Conservation (phyloP, 352 stramenopile genomes). For the Pythium oligandrum region DNA sequence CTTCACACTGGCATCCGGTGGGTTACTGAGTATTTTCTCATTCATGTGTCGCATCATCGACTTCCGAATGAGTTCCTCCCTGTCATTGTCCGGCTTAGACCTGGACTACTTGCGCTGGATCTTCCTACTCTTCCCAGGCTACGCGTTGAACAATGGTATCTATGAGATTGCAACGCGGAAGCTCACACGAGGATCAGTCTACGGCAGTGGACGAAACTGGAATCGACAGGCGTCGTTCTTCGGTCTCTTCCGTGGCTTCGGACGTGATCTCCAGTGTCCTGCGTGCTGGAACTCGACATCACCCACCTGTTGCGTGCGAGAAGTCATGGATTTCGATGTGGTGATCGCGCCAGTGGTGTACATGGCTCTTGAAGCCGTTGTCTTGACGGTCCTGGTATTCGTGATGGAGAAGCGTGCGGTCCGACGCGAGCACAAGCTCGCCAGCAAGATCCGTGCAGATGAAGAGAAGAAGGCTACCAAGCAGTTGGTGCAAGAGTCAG, state of each 20-base stretch:
- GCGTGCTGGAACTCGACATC: slow-evolving; percentile 44
- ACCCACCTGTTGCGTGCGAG: slow-evolving; percentile 38
- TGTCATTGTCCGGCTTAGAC: slow-evolving; percentile 59
- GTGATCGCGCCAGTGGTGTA: slow-evolving; percentile 42
- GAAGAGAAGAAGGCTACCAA: too few relatives aligned
- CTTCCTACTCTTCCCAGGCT: slow-evolving; percentile 66
- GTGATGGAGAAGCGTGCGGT: slow-evolving; percentile 29
- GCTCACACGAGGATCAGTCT: slow-evolving; percentile 47
- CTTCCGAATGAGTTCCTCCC: slow-evolving; percentile 25
- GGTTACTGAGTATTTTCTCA: slow-evolving; percentile 70
- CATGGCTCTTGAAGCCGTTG: slow-evolving; percentile 37
- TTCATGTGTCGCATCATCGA: slow-evolving; percentile 70
- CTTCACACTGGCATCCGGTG: slow-evolving; percentile 49
- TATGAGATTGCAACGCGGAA: slow-evolving; percentile 72
- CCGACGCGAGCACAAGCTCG: neutral
- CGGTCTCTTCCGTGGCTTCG: slow-evolving; percentile 42
- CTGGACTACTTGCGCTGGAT: slow-evolving; percentile 69
- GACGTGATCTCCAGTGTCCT: slow-evolving; percentile 25
- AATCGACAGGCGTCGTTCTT: slow-evolving; percentile 50
- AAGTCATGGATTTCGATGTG: slow-evolving; percentile 56
- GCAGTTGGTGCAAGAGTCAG: too few relatives aligned
- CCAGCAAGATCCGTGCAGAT: too few relatives aligned
- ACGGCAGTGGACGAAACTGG: slow-evolving; percentile 17
- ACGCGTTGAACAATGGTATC: slow-evolving; percentile 63
- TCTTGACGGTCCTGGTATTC: slow-evolving; percentile 50